phyloP scores from a whole-genome alignment of 163 green algal genomes.

The Chlamydomonas reinhardtii region DNA sequence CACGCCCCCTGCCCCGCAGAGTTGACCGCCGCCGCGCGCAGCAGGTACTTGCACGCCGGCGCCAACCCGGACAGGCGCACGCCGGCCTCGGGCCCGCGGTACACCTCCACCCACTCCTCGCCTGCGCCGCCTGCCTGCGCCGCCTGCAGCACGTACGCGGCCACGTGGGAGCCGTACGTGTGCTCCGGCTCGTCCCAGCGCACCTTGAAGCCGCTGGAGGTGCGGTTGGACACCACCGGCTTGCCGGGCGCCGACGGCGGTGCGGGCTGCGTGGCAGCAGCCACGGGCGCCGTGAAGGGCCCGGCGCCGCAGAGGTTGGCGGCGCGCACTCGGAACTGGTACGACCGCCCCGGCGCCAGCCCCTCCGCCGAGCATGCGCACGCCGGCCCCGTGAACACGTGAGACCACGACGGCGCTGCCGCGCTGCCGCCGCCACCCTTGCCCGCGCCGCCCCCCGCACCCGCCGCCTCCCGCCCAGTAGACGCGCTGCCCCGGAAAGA shows the following conservation, averaged over 20 bases:
- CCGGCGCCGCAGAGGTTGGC: conserved; percentile 64
- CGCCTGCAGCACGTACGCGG: conserved; percentile 62
- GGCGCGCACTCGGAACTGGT: conserved; percentile 66
- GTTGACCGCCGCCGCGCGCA: conserved; percentile 68
- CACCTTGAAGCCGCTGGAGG: conserved; percentile 55
- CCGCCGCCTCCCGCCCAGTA: no score
- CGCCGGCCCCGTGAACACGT: conserved; percentile 31
- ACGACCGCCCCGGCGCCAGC: conserved; percentile 62
- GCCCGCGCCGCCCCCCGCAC: conserved; percentile 14
- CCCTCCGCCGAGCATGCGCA: conserved; percentile 42
- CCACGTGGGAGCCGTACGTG: conserved; percentile 62
- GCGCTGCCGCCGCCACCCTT: neutral
- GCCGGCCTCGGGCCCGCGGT: conserved; percentile 40
- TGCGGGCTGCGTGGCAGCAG: conserved; percentile 56
- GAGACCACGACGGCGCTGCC: conserved; percentile 29
- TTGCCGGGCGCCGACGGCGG: conserved; percentile 59
- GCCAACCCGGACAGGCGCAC: conserved; percentile 49
- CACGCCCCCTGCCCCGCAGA: conserved; percentile 59
- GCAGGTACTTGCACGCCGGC: conserved; percentile 60
- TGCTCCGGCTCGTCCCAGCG: conserved; percentile 59
- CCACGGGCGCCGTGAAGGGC: conserved; percentile 46
- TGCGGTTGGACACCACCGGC: conserved; percentile 38
- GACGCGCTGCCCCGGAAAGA: neutral
- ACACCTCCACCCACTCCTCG: conserved; percentile 49
- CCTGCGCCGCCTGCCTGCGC: neutral